Conservation (phyloP, 139 green algal genomes). For the Chlamydomonas incerta region DNA sequence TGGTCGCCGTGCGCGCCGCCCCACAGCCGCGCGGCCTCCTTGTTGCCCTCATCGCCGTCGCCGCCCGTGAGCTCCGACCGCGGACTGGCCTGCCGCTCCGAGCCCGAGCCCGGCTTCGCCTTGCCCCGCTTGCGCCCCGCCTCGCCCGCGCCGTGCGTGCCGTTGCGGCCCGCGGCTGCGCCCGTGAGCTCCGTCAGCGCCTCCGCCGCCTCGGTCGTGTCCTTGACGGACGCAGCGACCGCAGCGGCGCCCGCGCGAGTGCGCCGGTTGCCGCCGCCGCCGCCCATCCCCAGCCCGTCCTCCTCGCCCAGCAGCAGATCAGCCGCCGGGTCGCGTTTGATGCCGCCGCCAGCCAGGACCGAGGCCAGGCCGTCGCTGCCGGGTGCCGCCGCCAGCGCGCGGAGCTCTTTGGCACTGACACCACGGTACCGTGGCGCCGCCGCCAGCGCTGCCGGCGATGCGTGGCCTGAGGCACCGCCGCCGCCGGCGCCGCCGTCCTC, state of each 20-base stretch:
- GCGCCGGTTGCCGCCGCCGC: neutral
- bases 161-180: neutral
- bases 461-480: neutral
- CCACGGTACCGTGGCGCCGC: neutral
- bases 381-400: neutral
- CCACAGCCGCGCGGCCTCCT: too few species aligned
- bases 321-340: neutral
- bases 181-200: conserved; percentile 1
- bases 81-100: too few species aligned
- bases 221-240: neutral
- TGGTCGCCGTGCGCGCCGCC: too few species aligned
- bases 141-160: neutral
- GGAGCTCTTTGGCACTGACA: conserved; percentile 31
- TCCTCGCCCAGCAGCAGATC: neutral
- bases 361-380: neutral
- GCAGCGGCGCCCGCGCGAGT: conserved; percentile 5
- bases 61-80: too few species aligned
- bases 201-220: conserved; percentile 16
- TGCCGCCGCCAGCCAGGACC: neutral
- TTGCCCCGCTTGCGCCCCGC: too few species aligned
- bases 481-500: neutral
- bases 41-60: too few species aligned
- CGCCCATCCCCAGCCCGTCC: neutral
- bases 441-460: neutral
- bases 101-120: too few species aligned